Base-by-base conservation (phyloP, 441 rosid species). In the Dalechampia spathulata region DNA sequence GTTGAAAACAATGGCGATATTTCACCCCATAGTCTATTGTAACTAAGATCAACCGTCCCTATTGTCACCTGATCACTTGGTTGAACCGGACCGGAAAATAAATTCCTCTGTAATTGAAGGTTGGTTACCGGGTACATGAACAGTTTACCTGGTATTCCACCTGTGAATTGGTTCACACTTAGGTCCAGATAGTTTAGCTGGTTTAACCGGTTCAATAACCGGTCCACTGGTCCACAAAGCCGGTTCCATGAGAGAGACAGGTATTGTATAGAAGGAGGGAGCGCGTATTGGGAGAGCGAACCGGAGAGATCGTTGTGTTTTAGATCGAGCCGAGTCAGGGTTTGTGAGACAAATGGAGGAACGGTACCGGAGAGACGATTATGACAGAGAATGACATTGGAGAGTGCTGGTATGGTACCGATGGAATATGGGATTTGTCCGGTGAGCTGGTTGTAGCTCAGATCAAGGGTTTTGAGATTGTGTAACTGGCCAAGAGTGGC, bases 121-220 rank as follows among this genome's bases (percentile, higher is more conserved):
- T 85, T 76, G 42, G 85, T 57, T 65, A 81, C 72, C 5, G 77
- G 1, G 6, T 78, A 71, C 21, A 66, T 32, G 61, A 83, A 78
- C 70, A 90, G 79, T 3, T 80, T 58, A 50, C 60, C 0, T 1
- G 95, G 89, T 72, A 90, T 72, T 70, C 76, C 51, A 58, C 97
- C 97, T 67, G 78, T 75, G 65, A 86, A 80, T 3, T 65, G 63
- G 78, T 90, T 90, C 86, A 74, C 73, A 78, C 97, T 90, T 32
- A 90, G 61, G 72, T 90, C 95, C 55, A 90, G 86, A 75, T 58
- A 83, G 44, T 41, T 72, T 55, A 86, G 70, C 62, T 86, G 80
- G 9, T 78, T 59, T 49, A 83, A 58, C 14, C 80, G 38, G 42
- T 52, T 58, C 5, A 86, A 60, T n/a, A n/a, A n/a, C 19, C 68